Conservation (phyloP, 129 eudicot genomes). For the Tanacetum coccineum region DNA sequence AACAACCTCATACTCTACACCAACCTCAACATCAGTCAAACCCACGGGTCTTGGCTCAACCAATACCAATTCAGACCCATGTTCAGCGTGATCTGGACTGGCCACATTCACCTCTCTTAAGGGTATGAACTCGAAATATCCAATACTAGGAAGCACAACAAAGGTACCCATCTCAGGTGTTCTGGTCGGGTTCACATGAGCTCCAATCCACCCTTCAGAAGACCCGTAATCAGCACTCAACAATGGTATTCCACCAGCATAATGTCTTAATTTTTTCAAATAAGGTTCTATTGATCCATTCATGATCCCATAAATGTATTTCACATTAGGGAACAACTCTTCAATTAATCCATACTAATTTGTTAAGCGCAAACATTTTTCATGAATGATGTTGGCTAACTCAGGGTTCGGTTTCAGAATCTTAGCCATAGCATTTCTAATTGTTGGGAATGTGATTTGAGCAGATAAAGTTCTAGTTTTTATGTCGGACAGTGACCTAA, state of each 20-base stretch:
- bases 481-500: too few relatives aligned
- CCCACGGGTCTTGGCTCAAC: too few relatives aligned
- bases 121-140: slow-evolving; percentile 73
- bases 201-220: slow-evolving; percentile 83
- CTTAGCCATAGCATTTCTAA: slow-evolving; percentile 46
- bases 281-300: slow-evolving; percentile 28
- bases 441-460: slow-evolving; percentile 41
- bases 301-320: slow-evolving; percentile 73
- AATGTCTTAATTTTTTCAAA: slow-evolving; percentile 59
- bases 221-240: slow-evolving; percentile 70
- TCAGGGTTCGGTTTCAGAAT: slow-evolving; percentile 56
- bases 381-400: slow-evolving; percentile 38
- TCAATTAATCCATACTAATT: slow-evolving; percentile 69
- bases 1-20: slow-evolving; percentile 33
- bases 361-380: slow-evolving; percentile 42
- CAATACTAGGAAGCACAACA: slow-evolving; percentile 70
- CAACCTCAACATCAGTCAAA: slow-evolving; percentile 50
- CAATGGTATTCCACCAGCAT: slow-evolving; percentile 59
- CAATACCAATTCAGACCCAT: too few relatives aligned
- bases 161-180: slow-evolving; percentile 56
- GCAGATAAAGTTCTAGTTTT: slow-evolving; percentile 38
- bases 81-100: not conserved
- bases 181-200: slow-evolving; percentile 49
- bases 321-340: slow-evolving; percentile 58
- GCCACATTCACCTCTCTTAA: slow-evolving; percentile 23